phyloP scores from a whole-genome alignment of 1,284 basidiomycete genomes.

The Ceratobasidium sp. region DNA sequence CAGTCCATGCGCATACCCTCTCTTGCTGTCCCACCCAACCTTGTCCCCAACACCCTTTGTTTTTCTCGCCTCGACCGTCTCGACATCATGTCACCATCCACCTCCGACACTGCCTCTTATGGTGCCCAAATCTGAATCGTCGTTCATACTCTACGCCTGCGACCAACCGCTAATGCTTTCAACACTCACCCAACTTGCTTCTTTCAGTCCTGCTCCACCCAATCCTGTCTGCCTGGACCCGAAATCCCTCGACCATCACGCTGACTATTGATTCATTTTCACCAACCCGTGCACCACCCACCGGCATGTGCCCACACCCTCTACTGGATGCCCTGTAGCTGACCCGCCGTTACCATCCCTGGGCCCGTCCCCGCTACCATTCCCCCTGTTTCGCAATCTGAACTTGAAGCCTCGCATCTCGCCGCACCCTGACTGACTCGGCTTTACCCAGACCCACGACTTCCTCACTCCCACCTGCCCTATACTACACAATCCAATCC shows the following conservation, averaged over 20 bases:
- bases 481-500: too few species aligned
- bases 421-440: too few species aligned
- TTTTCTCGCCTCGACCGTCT: constrained; percentile 42
- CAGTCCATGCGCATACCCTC: too few species aligned
- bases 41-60: constrained; percentile 22
- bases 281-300: constrained; percentile 13
- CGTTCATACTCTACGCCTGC: constrained; percentile 21
- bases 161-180: constrained; percentile 4
- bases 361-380: background rate
- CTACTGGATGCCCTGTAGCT: constrained; percentile 15
- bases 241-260: background rate
- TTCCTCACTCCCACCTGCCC: too few species aligned
- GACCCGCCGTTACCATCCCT: background rate
- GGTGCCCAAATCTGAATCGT: constrained; percentile 16
- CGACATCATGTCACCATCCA: constrained; percentile 36
- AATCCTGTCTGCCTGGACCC: background rate
- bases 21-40: too few species aligned
- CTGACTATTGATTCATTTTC: background rate
- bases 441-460: too few species aligned
- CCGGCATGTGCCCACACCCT: constrained; percentile 38
- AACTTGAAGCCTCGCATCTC: too few species aligned
- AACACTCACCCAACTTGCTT: background rate
- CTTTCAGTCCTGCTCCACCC: background rate
- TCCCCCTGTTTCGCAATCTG: too few species aligned
- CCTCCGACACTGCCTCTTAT: constrained; percentile 25